These are phyloP conservation scores for Erodium texanum DNA, from an alignment of 441 rosid species.

Conservation along the genomic window DNA sequence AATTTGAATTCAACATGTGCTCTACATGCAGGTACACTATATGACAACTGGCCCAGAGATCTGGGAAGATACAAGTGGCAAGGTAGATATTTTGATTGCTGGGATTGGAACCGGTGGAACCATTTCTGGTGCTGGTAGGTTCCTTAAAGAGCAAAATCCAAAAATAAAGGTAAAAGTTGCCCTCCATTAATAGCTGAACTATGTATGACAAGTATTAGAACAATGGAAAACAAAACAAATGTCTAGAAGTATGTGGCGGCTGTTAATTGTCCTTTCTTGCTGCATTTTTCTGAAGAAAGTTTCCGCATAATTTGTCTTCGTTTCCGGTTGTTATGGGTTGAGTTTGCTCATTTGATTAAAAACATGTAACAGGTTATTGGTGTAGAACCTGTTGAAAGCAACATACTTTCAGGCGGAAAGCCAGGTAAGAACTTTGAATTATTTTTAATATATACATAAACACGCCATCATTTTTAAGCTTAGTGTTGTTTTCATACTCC, in stretches of 20 bases:
- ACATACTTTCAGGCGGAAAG: constrained; percentile 90
- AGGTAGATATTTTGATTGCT: constrained; percentile 79
- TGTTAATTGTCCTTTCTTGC: constrained; percentile 9
- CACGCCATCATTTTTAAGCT: neutral
- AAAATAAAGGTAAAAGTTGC: constrained; percentile 51
- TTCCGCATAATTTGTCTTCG: constrained; percentile 5
- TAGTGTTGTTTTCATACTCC: neutral
- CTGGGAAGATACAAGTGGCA: constrained; percentile 92
- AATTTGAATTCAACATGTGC: constrained; percentile 13
- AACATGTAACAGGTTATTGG: constrained; percentile 64
- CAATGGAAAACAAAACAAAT: constrained; percentile 12
- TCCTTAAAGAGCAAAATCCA: constrained; percentile 78
- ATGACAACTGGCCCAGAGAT: constrained; percentile 98
- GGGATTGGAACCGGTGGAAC: constrained; percentile 99
- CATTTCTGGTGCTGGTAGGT: constrained; percentile 70
- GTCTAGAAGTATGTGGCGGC: neutral
- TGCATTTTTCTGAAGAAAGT: constrained; percentile 12
- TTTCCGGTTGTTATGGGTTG: neutral
- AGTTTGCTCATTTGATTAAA: constrained; percentile 19
- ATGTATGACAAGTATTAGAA: neutral
- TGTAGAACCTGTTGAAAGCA: constrained; percentile 80
- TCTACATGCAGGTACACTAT: constrained; percentile 59
- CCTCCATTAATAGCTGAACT: constrained; percentile 6
- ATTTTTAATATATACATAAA: neutral
- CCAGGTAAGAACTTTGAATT: constrained; percentile 52